Base-by-base conservation (phyloP, 129 eudicot genomes). In the Sambucus nigra region DNA sequence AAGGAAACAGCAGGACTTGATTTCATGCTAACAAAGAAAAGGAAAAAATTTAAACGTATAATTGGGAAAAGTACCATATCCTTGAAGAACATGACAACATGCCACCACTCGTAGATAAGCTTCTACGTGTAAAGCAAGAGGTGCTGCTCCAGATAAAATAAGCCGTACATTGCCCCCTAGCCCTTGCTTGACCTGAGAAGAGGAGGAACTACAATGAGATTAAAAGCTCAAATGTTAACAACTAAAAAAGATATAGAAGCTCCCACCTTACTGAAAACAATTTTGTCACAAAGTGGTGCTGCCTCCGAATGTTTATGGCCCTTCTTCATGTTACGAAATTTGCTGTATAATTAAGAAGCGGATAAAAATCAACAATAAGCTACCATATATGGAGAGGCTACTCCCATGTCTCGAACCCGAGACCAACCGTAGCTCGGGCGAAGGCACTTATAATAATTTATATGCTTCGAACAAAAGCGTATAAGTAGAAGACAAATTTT, bases 271-370 rank as follows among this genome's bases (percentile, higher is more conserved):
- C 67, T 72, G 79, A 92, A 92, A 53, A 82, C 96, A 67, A 86
- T 54, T 68, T 73, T 86, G 79, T 92, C 99, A 75, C 70, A 74
- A 10, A 79, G 35, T 40, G 84, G 70, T 47, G 99, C 66, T 48
- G 99, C 99, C 62, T 92, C 99, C 5, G 70, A 18, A 53, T 92
- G 94, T 60, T 92, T 86, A 25, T 39, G 58, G n/a, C 99, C 99
- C 60, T 71, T 73, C 69, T 73, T 82, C 94, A 92, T 71, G 63
- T 73, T 66, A 47, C 55, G 64, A 54, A 82, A 58, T 68, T 92
- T 92, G 47, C 99, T 92, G 83, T 80, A 79, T 25, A 79, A 57
- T 56, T 25, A 14, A 29, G 12, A 46, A 26, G 60, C 29, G 50
- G 47, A 25, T 42, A 24, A 53, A 57, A 53, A 17, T 20, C 15